Percentiles rank a stretch among this genome's conserved stretches.
phyloP scores from a whole-genome alignment of 2,329 filamentous ascomycete species.

The Sclerotinia minor region DNA sequence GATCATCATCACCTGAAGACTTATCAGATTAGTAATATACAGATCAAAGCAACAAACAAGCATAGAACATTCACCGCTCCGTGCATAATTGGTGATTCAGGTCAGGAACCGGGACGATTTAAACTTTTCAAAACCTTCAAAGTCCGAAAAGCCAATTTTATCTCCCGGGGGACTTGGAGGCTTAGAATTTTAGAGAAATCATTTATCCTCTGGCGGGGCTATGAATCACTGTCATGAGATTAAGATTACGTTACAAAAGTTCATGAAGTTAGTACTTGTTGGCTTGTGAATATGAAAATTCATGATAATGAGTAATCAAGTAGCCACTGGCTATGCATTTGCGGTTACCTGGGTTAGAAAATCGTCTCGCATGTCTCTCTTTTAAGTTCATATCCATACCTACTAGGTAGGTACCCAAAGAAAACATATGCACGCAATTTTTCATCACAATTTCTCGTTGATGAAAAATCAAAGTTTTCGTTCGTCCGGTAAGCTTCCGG shows the following conservation, averaged over 20 bases:
- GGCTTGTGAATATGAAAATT: background rate
- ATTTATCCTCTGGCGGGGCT: conserved; percentile 12
- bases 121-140: background rate
- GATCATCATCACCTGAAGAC: background rate
- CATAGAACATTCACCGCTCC: background rate
- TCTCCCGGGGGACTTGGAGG: background rate
- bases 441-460: too few relatives aligned
- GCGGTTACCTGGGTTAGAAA: too few relatives aligned
- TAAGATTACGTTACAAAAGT: background rate
- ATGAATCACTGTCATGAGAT: background rate
- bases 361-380: too few relatives aligned
- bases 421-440: too few relatives aligned
- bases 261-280: background rate
- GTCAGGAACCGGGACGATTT: background rate
- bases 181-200: background rate
- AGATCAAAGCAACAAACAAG: background rate
- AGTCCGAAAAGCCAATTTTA: background rate
- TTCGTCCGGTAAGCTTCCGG: background rate
- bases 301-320: background rate
- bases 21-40: too few relatives aligned
- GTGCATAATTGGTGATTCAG: too few relatives aligned
- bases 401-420: too few relatives aligned
- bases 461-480: background rate
- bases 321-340: too few relatives aligned
- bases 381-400: too few relatives aligned